A percentile compares a stretch with the other conserved stretches of the same genome.
These are phyloP conservation scores for Tubosaeta brunneosetosa DNA, from an alignment of 768 basidiomycete genomes.

Conservation along the genomic window DNA sequence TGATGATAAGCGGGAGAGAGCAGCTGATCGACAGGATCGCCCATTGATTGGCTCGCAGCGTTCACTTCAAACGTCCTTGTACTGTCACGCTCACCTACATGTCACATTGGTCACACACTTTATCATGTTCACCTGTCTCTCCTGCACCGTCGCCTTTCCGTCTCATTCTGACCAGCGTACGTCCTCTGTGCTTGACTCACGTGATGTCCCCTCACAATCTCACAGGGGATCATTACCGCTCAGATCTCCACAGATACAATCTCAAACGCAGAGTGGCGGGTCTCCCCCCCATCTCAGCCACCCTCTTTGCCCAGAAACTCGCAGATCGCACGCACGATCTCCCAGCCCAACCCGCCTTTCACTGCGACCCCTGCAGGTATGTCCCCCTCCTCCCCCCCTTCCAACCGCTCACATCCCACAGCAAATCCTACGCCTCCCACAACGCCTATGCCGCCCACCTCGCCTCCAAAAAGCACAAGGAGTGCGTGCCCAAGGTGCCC, in stretches of 20 bases:
- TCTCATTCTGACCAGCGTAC: constrained; percentile 74
- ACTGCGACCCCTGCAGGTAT: constrained; percentile 82
- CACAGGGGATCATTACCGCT: constrained; percentile 80
- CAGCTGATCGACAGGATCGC: constrained; percentile 58
- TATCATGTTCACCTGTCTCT: constrained; percentile 76
- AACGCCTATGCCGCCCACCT: constrained; percentile 88
- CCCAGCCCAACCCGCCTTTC: constrained; percentile 52
- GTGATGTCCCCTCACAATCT: background rate
- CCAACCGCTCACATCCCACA: constrained; percentile 28
- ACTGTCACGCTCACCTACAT: background rate
- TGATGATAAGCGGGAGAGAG: constrained; percentile 55
- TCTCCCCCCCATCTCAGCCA: constrained; percentile 76
- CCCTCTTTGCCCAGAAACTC: constrained; percentile 85
- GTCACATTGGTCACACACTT: constrained; percentile 8
- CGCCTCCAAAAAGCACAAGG: constrained; percentile 84
- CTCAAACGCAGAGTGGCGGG: constrained; percentile 94
- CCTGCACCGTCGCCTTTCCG: constrained; percentile 86
- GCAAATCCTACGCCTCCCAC: constrained; percentile 85
- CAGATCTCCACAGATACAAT: constrained; percentile 96
- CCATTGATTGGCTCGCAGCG: constrained; percentile 46
- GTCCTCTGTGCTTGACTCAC: constrained; percentile 21
- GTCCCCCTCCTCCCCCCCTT: constrained; percentile 19
- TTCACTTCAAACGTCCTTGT: constrained; percentile 23
- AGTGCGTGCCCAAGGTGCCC: constrained; percentile 56
- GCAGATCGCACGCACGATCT: constrained; percentile 68